Evolutionary conservation across 2,329 filamentous ascomycete genomes (phyloP), one percentile per base, ranked within the genome.

Genomic region (Penicillium brevicompactum): DNA sequence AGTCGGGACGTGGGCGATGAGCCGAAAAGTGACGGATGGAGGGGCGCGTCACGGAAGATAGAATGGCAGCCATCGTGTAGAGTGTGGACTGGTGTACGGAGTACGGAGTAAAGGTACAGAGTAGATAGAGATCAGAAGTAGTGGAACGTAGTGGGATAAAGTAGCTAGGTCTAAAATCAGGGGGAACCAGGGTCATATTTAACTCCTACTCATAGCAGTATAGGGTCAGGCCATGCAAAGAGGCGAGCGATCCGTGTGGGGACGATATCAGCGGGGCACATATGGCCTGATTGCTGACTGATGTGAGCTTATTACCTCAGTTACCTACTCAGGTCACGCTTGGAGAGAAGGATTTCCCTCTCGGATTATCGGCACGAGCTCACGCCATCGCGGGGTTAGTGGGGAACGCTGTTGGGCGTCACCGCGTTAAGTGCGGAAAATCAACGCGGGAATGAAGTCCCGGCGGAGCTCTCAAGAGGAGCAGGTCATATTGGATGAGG

Each of bases 21-120:
- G 74, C 73, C 14, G 76, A 79, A 65, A 78, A 78, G 57, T 74
- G 74, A 11, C 77, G 76, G 57, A 78, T 69, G 27, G 74, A 68
- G 41, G 72, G 65, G n/a, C 73, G 72, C 16, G 65, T 55, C 22
- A 72, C 46, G 13, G 63, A 48, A 9, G 65, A 59, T 38, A 56
- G 18, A 34, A 68, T 46, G 22, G 50, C 46, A 30, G 58, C 51
- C 63, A 67, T 67, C 10, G 24, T 61, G 55, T 21, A 14, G 7
- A 13, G 13, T 11, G 8, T 5, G 21, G 9, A 30, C 37, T 6
- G 40, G n/a, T 34, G 27, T 21, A 27, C 11, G 41, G n/a, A 14
- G 13, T 8, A 32, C 13, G 31, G 43, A 51, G n/a, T 40, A 47
- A 14, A 37, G 6, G 16, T 10, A n/a, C 5, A 13, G 18, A 32